A percentile compares a stretch with the other conserved stretches of the same genome.
Conservation (phyloP, 2,329 filamentous ascomycete genomes). For the Aspergillus candidus region DNA sequence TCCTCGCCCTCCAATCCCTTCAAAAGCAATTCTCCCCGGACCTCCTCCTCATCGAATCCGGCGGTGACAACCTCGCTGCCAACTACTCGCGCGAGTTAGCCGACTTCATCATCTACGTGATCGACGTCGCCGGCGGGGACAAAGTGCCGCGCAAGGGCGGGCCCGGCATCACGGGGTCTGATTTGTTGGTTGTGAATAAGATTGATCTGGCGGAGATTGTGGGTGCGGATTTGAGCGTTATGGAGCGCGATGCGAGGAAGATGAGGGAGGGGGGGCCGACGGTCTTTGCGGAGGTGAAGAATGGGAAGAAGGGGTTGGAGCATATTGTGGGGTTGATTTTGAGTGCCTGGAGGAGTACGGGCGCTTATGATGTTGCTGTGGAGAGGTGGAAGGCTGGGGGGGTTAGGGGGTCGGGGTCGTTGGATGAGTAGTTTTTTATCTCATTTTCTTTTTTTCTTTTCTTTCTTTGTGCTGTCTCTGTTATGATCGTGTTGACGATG, state of each 20-base stretch:
- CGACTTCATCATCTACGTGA: conserved; percentile 98
- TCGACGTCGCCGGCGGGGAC: conserved; percentile 92
- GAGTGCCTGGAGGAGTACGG: conserved; percentile 88
- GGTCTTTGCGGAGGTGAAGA: conserved; percentile 96
- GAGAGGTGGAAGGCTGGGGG: conserved; percentile 41
- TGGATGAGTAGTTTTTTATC: conserved; percentile 20
- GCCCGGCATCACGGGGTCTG: conserved; percentile 93
- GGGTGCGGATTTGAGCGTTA: conserved; percentile 82
- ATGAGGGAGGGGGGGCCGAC: conserved; percentile 95
- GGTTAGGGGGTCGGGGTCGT: conserved; percentile 30
- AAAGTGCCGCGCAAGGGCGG: conserved; percentile 96
- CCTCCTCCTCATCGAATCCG: conserved; percentile 86
- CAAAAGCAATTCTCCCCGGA: conserved; percentile 75
- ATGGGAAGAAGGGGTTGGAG: conserved; percentile 66
- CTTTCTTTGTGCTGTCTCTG: too few relatives aligned
- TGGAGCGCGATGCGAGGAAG: conserved; percentile 90
- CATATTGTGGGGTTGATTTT: conserved; percentile 83
- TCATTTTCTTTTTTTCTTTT: too few relatives aligned
- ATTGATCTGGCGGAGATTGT: conserved; percentile 87
- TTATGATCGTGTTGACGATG: too few relatives aligned
- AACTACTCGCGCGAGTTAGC: conserved; percentile 95
- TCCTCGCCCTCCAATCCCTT: conserved; percentile 83
- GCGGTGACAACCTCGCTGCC: conserved; percentile 92
- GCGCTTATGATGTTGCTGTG: conserved; percentile 52
- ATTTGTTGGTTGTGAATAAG: conserved; percentile 93